Base-by-base conservation (phyloP, 805 yeast genomes). In the Cyberlindnera mycetangii region DNA sequence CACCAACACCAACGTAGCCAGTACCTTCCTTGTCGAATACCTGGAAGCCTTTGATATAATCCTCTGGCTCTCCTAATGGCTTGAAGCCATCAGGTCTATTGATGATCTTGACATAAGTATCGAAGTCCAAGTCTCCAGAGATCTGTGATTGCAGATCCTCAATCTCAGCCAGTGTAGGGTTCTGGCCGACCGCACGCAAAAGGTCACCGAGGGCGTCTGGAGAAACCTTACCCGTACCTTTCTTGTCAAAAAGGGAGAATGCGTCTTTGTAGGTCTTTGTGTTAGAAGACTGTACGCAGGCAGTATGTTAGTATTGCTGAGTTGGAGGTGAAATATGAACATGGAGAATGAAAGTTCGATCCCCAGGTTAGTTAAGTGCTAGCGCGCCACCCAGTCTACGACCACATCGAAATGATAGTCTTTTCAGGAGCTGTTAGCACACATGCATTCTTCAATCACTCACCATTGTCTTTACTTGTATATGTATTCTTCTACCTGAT, bases 1-100 rank as follows among this genome's bases (percentile, higher is more conserved):
- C 98, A 46, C 99, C 99, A 36, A 93, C 96, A 32, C 97, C 95
- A 56, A 93, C 93, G 69, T 83, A 87, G 5, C 99, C 99, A 16
- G 97, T 85, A 52, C 85, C 80, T 54, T 89, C 96, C 71, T 92
- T 93, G 71, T 93, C 99, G 58, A 93, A 93, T 6, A 93, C 97
- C 71, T 93, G 98, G 79, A 93, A 93, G 0, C 92, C 93, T 62
- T 92, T 87, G 61, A 93, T 80, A 67, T 92, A 93, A 66, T 93
- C 99, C 41, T 70, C 74, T 33, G 95, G 89, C 58, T 85, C 86
- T 12, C 96, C 96, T 48, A 87, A 76, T 32, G 89, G 81, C 67
- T 85, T 84, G 76, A 86, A 88, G 0, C 95, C 95, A 56, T 85
- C 89, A 34, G 93, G 95, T 68, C 96, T 81, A 66, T 83, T 82